These are phyloP conservation scores for Tolypocladium amazonense DNA, from an alignment of 2,329 filamentous ascomycete genomes.

Conservation along the genomic window DNA sequence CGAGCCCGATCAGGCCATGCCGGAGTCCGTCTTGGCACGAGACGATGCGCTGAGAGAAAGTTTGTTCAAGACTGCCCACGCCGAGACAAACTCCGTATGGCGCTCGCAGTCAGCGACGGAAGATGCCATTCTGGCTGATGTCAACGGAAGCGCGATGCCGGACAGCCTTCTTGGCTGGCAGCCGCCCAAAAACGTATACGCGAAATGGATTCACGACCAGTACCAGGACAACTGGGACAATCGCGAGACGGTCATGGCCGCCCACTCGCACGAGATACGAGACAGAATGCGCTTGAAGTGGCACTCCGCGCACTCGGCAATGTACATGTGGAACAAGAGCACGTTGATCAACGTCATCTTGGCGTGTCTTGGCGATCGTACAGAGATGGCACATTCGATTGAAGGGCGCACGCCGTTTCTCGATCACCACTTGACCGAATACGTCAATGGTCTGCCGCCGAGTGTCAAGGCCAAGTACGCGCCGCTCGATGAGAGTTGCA, in stretches of 20 bases:
- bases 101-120: not conserved
- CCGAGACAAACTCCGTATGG: not conserved
- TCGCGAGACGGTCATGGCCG: not conserved
- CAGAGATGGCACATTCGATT: conserved; percentile 25
- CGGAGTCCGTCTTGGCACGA: conserved; percentile 10
- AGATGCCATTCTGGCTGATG: not conserved
- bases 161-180: not conserved
- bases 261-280: not conserved
- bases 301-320: conserved; percentile 2
- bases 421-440: conserved; percentile 11
- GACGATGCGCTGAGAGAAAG: not conserved
- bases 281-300: conserved; percentile 1
- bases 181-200: not conserved
- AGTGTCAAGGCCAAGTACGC: conserved; percentile 3
- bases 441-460: conserved; percentile 4
- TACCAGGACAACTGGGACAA: not conserved
- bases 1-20: conserved; percentile 32
- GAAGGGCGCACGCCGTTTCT: conserved; percentile 25
- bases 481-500: not conserved
- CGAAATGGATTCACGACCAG: not conserved
- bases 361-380: conserved; percentile 19
- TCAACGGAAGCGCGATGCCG: not conserved
- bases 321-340: conserved; percentile 4
- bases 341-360: conserved; percentile 17
- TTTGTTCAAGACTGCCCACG: not conserved